These are phyloP conservation scores for Saccharomycopsis vini DNA, from an alignment of 805 yeast genomes.

Conservation along the genomic window DNA sequence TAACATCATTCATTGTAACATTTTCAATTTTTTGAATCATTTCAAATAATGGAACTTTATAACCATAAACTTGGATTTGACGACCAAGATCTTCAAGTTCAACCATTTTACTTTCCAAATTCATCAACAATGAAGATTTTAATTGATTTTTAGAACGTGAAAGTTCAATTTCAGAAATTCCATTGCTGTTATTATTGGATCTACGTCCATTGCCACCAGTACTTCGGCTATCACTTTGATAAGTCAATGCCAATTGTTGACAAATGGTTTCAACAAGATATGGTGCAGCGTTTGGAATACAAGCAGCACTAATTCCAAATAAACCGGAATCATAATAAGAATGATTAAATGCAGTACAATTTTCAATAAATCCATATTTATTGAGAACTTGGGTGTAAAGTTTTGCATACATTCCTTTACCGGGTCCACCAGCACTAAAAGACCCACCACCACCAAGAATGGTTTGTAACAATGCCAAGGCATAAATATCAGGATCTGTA, in stretches of 20 bases:
- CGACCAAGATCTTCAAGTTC: constrained; percentile 92
- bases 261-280: constrained; percentile 74
- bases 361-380: constrained; percentile 84
- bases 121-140: constrained; percentile 81
- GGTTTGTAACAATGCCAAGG: constrained; percentile 82
- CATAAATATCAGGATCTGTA: constrained; percentile 78
- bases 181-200: background rate
- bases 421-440: constrained; percentile 98
- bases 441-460: constrained; percentile 95
- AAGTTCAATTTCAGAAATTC: constrained; percentile 49
- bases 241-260: constrained; percentile 45
- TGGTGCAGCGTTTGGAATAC: constrained; percentile 80
- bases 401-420: constrained; percentile 96
- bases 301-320: constrained; percentile 80
- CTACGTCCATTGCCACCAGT: background rate
- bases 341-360: constrained; percentile 81
- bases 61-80: constrained; percentile 80
- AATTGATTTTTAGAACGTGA: constrained; percentile 87
- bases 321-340: constrained; percentile 85
- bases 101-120: constrained; percentile 86
- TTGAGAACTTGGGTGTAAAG: constrained; percentile 86
- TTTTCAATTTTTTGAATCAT: constrained; percentile 72
- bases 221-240: constrained; percentile 24
- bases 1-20: constrained; percentile 60
- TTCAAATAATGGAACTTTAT: constrained; percentile 63